phyloP scores from a whole-genome alignment of 129 eudicot genomes.

The Saussurea involucrata region DNA sequence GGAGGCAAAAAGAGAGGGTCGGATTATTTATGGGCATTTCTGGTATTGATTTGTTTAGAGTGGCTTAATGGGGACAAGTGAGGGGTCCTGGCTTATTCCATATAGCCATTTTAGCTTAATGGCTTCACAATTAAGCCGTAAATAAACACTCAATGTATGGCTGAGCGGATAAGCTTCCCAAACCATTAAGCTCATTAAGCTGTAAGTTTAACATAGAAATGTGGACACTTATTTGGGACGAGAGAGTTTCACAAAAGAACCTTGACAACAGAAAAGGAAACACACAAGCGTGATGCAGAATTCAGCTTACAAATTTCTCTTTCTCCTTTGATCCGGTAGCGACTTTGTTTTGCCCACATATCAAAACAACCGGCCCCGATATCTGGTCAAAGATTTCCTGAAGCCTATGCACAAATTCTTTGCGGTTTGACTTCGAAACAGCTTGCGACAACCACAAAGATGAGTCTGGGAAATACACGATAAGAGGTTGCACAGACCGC shows the following conservation, averaged over 20 bases:
- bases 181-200: too few species aligned
- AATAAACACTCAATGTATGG: too few species aligned
- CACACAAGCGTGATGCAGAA: background rate
- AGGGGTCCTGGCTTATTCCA: too few species aligned
- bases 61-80: too few species aligned
- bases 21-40: too few species aligned
- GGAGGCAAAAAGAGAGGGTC: too few species aligned
- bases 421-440: constrained; percentile 73
- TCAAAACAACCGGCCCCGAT: constrained; percentile 85
- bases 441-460: constrained; percentile 85
- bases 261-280: constrained; percentile 9
- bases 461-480: constrained; percentile 91
- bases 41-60: too few species aligned
- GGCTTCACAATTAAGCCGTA: too few species aligned
- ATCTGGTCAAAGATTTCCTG: constrained; percentile 82
- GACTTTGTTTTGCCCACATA: constrained; percentile 91
- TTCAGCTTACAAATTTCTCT: constrained; percentile 74
- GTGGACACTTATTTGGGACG: background rate
- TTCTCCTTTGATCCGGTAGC: constrained; percentile 86
- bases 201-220: too few species aligned
- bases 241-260: background rate
- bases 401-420: constrained; percentile 74
- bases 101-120: too few species aligned
- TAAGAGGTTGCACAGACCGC: constrained; percentile 72
- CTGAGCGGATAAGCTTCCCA: too few species aligned